These are phyloP conservation scores for Casuarina glauca DNA, from an alignment of 306 rosid species.

Conservation along the genomic window DNA sequence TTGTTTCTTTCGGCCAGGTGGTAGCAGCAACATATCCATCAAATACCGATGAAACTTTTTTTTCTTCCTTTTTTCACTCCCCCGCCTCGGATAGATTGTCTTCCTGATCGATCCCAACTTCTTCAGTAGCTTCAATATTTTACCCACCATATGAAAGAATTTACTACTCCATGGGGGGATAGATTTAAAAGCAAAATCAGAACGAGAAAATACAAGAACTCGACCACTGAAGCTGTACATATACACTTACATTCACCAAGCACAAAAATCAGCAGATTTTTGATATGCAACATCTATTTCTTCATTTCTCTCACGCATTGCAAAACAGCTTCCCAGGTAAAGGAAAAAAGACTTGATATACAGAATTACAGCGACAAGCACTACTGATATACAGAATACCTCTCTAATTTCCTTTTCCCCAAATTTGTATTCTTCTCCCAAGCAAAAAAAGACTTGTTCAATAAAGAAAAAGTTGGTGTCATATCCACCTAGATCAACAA, in stretches of 20 bases:
- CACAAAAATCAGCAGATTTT: background rate
- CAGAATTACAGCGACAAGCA: background rate
- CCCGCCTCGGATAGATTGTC: background rate
- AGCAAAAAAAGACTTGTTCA: too few relatives aligned
- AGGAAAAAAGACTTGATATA: too few relatives aligned
- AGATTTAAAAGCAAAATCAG: too few relatives aligned
- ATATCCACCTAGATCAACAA: conserved; percentile 28
- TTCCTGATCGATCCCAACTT: too few relatives aligned
- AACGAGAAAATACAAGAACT: background rate
- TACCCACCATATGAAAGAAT: too few relatives aligned
- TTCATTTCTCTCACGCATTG: background rate
- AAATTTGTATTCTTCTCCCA: background rate
- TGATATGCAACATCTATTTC: background rate
- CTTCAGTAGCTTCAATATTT: too few relatives aligned
- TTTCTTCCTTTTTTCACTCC: too few relatives aligned
- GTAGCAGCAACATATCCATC: background rate
- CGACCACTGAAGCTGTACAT: background rate
- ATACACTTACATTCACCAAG: background rate
- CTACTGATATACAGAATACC: background rate
- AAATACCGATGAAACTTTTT: too few relatives aligned
- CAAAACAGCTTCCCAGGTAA: background rate
- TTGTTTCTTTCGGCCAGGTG: too few relatives aligned
- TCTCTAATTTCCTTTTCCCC: too few relatives aligned
- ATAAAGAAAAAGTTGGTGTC: conserved; percentile 2
- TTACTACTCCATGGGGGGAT: too few relatives aligned